Evolutionary conservation across 108 stramenopile genomes (phyloP).

Genomic region (Hondaea fermentalgiana): DNA sequence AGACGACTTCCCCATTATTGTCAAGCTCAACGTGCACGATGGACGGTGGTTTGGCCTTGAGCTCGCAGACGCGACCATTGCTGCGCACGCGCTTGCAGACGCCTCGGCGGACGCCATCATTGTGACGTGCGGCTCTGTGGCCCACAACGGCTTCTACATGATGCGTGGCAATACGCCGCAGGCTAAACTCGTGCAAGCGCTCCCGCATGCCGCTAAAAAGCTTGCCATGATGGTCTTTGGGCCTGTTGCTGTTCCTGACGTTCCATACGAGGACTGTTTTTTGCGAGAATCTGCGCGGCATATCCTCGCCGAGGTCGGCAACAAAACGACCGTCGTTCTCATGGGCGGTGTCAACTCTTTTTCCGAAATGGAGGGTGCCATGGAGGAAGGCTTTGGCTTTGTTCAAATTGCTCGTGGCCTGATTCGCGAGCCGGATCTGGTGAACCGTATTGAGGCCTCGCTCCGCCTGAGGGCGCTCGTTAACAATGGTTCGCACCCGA

Average conservation of each 20-base stretch:
- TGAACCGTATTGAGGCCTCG: neutral
- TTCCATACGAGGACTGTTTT: neutral
- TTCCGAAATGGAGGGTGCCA: conserved; percentile 2
- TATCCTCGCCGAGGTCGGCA: neutral
- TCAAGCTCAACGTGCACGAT: neutral
- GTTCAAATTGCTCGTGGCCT: neutral
- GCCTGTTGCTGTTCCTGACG: neutral
- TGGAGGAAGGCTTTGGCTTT: conserved; percentile 5
- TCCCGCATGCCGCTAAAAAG: neutral
- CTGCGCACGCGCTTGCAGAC: neutral
- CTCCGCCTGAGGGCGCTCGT: neutral
- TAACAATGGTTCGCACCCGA: too few relatives aligned
- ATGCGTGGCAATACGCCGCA: neutral
- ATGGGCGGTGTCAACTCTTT: conserved; percentile 5
- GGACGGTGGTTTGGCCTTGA: neutral
- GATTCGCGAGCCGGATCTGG: neutral
- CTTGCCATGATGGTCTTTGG: conserved; percentile 16
- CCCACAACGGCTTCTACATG: conserved; percentile 5
- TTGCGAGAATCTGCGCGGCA: neutral
- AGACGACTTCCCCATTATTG: neutral
- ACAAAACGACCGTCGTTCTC: neutral
- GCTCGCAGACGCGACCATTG: neutral
- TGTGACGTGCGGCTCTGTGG: neutral
- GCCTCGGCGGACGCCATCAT: neutral
- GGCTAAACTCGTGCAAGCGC: neutral